Percentiles rank a stretch among this genome's conserved stretches.
phyloP scores from a whole-genome alignment of 2,329 filamentous ascomycete species.

The Nigrospora sphaerica region DNA sequence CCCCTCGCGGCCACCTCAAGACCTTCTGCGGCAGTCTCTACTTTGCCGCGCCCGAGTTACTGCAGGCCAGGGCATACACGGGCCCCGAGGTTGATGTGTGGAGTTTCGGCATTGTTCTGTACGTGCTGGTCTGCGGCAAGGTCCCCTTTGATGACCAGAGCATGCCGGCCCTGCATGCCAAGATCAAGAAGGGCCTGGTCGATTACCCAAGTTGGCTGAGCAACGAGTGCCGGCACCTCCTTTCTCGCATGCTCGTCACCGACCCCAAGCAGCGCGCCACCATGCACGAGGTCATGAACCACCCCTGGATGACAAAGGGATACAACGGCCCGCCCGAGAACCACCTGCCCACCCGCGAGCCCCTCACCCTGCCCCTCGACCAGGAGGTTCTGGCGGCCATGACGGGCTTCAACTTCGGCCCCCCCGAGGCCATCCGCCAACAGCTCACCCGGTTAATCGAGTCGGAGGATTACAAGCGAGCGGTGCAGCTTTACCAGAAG shows the following conservation, averaged over 20 bases:
- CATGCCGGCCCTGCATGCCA: slow-evolving; percentile 96
- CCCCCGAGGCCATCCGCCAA: slow-evolving; percentile 71
- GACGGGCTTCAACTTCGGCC: slow-evolving; percentile 96
- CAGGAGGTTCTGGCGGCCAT: slow-evolving; percentile 80
- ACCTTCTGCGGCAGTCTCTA: slow-evolving; percentile 98
- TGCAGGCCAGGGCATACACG: slow-evolving; percentile 90
- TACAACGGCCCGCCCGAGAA: slow-evolving; percentile 85
- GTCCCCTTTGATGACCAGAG: slow-evolving; percentile 98
- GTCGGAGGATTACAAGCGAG: slow-evolving; percentile 88
- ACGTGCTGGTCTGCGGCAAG: slow-evolving; percentile 94
- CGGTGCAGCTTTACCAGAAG: slow-evolving; percentile 62
- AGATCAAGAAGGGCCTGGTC: slow-evolving; percentile 95
- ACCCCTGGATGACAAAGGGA: slow-evolving; percentile 94
- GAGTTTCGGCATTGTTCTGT: slow-evolving; percentile 98
- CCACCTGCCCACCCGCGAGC: slow-evolving; percentile 74
- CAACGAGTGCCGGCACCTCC: slow-evolving; percentile 83
- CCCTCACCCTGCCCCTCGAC: slow-evolving; percentile 79
- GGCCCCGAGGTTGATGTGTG: slow-evolving; percentile 96
- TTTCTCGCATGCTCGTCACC: slow-evolving; percentile 92
- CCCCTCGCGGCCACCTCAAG: slow-evolving; percentile 77
- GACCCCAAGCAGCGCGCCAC: slow-evolving; percentile 82
- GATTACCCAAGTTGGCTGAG: slow-evolving; percentile 95
- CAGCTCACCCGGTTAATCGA: slow-evolving; percentile 83
- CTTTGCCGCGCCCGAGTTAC: slow-evolving; percentile 89
- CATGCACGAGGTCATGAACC: slow-evolving; percentile 85